Evolutionary conservation across 2,329 filamentous ascomycete species (phyloP), one percentile per base, ranked within the genome.

Genomic region (Aspergillus alliaceus): DNA sequence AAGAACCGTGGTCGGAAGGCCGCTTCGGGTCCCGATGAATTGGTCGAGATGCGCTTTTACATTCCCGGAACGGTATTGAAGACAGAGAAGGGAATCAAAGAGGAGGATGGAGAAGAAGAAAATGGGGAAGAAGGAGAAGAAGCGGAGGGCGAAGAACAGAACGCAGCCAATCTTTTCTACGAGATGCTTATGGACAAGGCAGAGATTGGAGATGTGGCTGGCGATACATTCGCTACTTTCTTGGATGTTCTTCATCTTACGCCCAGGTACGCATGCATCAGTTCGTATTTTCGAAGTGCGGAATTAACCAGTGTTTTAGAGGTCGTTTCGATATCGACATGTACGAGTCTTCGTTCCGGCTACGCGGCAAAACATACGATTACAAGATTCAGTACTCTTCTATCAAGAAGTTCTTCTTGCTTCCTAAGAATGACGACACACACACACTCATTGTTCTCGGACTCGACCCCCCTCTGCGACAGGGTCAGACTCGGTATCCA

Each of bases 251-350:
- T 99, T 53, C 96, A 99, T 80, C 90, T 99, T 70, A 99, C 95
- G 12, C 95, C 95, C 62, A 91, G 90, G 90, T 90, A 78, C 59
- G 79, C 66, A 32, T 42, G 24, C 6, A 4, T 9, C 37, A 3
- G 9, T 25, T 32, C 15, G 25, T 9, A 3, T 32, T 70, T 69
- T 24, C 29, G 18, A 51, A 27, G 20, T 29, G 6, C 31, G 34
- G n/a, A 62, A 32, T 59, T 69, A 53, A 68, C 40, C 20, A 22
- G 57, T 50, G 39, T 51, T 61, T 59, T 77, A 93, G 95, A 90
- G 96, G 95, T 75, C 93, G 95, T 65, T 99, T 99, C 83, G 95
- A 98, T 75, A 96, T 99, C 79, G 95, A 99, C 76, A 96, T 99
- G 90, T 99, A 99, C 84, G 95, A 98, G 76, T 89, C 87, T 15